Evolutionary conservation across 192 early-diverging fungal genomes (phyloP).

Genomic region (Dimargaris xerosporica): DNA sequence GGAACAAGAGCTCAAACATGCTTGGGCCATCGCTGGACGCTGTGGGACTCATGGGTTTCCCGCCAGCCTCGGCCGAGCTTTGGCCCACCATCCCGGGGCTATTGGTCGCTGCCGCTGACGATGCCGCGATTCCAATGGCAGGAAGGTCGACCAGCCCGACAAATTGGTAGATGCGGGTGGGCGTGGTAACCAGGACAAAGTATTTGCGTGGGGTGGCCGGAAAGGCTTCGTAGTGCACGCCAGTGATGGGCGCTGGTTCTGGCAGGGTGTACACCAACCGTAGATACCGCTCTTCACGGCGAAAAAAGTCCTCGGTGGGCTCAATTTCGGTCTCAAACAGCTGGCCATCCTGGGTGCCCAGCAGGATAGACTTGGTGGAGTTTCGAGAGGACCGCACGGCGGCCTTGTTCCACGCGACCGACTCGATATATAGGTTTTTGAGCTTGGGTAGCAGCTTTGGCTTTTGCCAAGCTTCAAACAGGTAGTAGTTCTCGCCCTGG

Average conservation of each 20-base stretch:
- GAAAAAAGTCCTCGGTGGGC: conserved; percentile 70
- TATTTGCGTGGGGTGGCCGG: conserved; percentile 56
- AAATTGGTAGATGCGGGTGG: conserved; percentile 83
- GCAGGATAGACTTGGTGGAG: conserved; percentile 66
- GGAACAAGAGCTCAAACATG: conserved; percentile 68
- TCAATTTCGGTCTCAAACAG: conserved; percentile 86
- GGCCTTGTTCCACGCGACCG: conserved; percentile 78
- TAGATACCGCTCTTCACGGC: conserved; percentile 66
- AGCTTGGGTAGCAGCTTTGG: conserved; percentile 64
- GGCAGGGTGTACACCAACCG: conserved; percentile 45
- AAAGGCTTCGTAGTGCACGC: conserved; percentile 71
- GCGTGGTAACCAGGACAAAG: conserved; percentile 65
- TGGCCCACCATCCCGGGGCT: background rate
- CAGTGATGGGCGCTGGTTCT: conserved; percentile 55
- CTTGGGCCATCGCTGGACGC: conserved; percentile 34
- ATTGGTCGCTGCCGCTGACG: conserved; percentile 7
- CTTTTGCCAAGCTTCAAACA: conserved; percentile 72
- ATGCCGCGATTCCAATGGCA: conserved; percentile 6
- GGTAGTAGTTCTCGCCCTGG: conserved; percentile 82
- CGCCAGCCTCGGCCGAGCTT: too few relatives aligned
- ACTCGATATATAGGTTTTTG: conserved; percentile 66
- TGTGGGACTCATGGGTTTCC: conserved; percentile 13
- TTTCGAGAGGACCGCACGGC: conserved; percentile 22
- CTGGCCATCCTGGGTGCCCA: conserved; percentile 73
- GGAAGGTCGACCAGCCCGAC: conserved; percentile 45